Evolutionary conservation across 2,329 filamentous ascomycete species (phyloP).

Genomic region (Colletotrichum sansevieriae): DNA sequence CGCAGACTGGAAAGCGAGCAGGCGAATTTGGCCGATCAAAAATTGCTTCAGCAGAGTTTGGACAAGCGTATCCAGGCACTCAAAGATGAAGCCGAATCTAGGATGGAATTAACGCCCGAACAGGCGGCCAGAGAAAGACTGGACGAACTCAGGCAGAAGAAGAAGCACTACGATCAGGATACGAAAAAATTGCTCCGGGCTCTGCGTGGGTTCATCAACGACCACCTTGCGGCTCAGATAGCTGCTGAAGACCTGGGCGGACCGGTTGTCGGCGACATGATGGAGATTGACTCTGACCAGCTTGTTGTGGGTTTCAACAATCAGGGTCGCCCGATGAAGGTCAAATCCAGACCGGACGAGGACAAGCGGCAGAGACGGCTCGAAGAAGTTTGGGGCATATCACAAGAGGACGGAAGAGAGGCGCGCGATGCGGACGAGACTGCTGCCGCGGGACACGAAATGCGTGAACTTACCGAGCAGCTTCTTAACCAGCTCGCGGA

Average conservation of each 20-base stretch:
- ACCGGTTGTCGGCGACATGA: conserved; percentile 81
- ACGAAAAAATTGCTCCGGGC: conserved; percentile 72
- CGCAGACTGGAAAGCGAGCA: conserved; percentile 65
- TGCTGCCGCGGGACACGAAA: conserved; percentile 66
- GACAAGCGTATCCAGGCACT: conserved; percentile 71
- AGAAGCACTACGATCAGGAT: conserved; percentile 70
- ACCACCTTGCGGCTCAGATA: conserved; percentile 79
- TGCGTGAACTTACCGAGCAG: conserved; percentile 71
- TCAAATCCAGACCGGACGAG: conserved; percentile 56
- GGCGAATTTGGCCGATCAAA: conserved; percentile 66
- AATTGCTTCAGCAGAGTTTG: conserved; percentile 65
- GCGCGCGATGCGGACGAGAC: conserved; percentile 59
- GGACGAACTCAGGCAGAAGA: conserved; percentile 70
- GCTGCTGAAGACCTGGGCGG: conserved; percentile 88
- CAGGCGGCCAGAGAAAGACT: conserved; percentile 74
- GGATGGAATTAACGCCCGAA: conserved; percentile 69
- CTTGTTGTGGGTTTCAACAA: conserved; percentile 71
- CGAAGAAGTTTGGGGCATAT: conserved; percentile 72
- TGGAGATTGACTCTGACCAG: conserved; percentile 72
- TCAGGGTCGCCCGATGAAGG: conserved; percentile 68
- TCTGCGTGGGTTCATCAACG: conserved; percentile 78
- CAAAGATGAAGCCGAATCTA: conserved; percentile 67
- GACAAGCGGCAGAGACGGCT: conserved; percentile 71
- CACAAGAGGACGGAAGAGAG: conserved; percentile 34
- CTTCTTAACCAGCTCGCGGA: conserved; percentile 71